Conservation (phyloP, 352 stramenopile genomes). For the Blastocystis sp. region DNA sequence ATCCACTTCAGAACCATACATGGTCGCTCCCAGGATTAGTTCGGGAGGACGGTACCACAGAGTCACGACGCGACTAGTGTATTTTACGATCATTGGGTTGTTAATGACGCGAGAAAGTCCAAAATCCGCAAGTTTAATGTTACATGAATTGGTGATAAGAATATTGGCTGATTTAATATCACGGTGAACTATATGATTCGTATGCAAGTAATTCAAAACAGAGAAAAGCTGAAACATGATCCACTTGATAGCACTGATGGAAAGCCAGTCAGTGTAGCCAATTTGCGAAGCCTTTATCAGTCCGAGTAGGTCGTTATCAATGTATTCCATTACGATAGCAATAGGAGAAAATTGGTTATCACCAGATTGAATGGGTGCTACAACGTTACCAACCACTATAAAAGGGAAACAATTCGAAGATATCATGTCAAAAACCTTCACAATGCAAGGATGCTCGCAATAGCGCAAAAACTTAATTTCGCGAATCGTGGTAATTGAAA, state of each 20-base stretch:
- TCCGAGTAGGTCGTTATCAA: constrained; percentile 64
- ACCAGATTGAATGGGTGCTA: not conserved
- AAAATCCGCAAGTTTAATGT: constrained; percentile 44
- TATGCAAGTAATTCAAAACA: constrained; percentile 16
- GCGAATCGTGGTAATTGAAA: not conserved
- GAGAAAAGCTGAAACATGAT: constrained; percentile 34
- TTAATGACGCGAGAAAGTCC: constrained; percentile 63
- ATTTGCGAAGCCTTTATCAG: not conserved
- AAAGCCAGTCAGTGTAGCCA: constrained; percentile 21
- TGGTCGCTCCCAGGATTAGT: constrained; percentile 78
- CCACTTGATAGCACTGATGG: not conserved
- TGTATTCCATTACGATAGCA: constrained; percentile 38
- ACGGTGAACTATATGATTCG: constrained; percentile 3
- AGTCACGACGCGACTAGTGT: constrained; percentile 85
- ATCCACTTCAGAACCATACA: constrained; percentile 87
- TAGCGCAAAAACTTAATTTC: constrained; percentile 20
- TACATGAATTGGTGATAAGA: constrained; percentile 42
- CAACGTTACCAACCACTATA: not conserved
- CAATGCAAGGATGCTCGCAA: constrained; percentile 3
- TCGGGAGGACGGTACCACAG: constrained; percentile 86
- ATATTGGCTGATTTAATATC: constrained; percentile 49
- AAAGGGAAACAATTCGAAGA: not conserved
- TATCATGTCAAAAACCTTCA: not conserved
- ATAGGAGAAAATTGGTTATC: not conserved
- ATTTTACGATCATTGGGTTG: constrained; percentile 71